phyloP scores from a whole-genome alignment of 2,329 filamentous ascomycete species.

The Aureobasidium sp. region DNA sequence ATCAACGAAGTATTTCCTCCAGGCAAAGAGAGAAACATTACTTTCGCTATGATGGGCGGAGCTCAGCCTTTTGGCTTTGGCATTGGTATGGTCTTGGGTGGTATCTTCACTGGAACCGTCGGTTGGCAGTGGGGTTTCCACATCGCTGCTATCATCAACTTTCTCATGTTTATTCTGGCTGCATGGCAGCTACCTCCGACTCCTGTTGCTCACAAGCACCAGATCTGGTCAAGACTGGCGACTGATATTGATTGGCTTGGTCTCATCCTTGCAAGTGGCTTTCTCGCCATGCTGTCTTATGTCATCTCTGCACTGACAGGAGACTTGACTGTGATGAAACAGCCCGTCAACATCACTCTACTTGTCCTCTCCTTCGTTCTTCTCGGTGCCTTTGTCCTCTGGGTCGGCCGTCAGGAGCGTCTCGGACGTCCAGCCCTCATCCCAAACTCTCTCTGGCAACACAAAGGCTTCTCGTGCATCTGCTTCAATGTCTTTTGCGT shows the following conservation, averaged over 20 bases:
- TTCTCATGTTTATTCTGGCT: slow-evolving; percentile 31
- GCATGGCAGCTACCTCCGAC: not conserved
- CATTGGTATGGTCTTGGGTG: slow-evolving; percentile 46
- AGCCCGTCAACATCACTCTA: slow-evolving; percentile 28
- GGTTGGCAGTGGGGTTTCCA: slow-evolving; percentile 50
- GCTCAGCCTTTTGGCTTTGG: slow-evolving; percentile 48
- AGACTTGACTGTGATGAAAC: slow-evolving; percentile 20
- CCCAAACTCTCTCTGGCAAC: slow-evolving; percentile 57
- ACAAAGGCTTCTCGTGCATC: slow-evolving; percentile 48
- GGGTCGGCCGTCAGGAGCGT: slow-evolving; percentile 47
- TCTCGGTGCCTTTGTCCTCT: slow-evolving; percentile 46
- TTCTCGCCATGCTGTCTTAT: slow-evolving; percentile 41
- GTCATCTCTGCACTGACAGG: slow-evolving; percentile 37
- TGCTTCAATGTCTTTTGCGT: slow-evolving; percentile 40
- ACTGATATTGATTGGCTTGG: slow-evolving; percentile 50
- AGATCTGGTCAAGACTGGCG: slow-evolving; percentile 25
- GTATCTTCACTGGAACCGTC: slow-evolving; percentile 41
- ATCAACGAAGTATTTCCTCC: slow-evolving; percentile 39
- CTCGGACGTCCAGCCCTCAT: slow-evolving; percentile 48
- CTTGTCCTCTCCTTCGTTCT: slow-evolving; percentile 38
- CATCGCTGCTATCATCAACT: slow-evolving; percentile 39
- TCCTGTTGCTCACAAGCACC: slow-evolving; percentile 4
- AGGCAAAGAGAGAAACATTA: slow-evolving; percentile 45
- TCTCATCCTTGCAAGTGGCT: slow-evolving; percentile 39
- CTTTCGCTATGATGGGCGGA: slow-evolving; percentile 45